Evolutionary conservation across 176 grass and related monocot species (phyloP), one percentile per base, ranked within the genome.

Genomic region (Rhynchospora tenuis): DNA sequence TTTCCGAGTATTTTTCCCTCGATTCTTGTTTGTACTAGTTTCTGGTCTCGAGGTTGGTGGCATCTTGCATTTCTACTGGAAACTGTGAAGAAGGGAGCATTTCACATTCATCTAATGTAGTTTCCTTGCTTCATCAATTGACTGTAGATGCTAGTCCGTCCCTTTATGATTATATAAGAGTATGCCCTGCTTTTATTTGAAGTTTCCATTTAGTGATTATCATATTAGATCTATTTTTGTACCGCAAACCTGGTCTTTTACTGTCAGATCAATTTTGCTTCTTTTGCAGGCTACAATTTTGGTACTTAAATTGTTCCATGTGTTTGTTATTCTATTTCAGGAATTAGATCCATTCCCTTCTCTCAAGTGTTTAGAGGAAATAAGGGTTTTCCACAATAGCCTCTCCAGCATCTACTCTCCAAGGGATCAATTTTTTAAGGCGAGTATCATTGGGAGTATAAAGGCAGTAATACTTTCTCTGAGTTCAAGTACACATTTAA

Each of bases 391-490:
- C 84, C 95, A 94, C 83, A 46, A 74, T 89, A 88, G 86, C 55
- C 88, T 97, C 84, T 94, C 86, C 68, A 64, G 67, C 9, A 77
- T 79, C 3, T 92, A 91, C 88, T 82, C 84, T 92, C 80, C 90
- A 84, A 94, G 90, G 78, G 90, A 94, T 80, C 95, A 92, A 42
- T 94, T 97, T 85, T 80, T 97, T 46, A 97, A 94, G 94, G 94
- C 85, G 88, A 20, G 59, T 70, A 42, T 74, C 42, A 68, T 87
- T 75, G 47, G 47, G 23, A 28, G 22, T 75, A 28, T 75, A 54
- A 28, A 27, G 12, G 24, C 45, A 51, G 72, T 51, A 75, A 29
- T 75, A 28, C 12, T 65, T 65, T 31, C 9, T 75, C 72, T 29
- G 11, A 75, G 10, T 54, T 52, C 15, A 69, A 54, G 52, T 75